Evolutionary conservation across 306 rosid species (phyloP).

Genomic region (Cercis canadensis): DNA sequence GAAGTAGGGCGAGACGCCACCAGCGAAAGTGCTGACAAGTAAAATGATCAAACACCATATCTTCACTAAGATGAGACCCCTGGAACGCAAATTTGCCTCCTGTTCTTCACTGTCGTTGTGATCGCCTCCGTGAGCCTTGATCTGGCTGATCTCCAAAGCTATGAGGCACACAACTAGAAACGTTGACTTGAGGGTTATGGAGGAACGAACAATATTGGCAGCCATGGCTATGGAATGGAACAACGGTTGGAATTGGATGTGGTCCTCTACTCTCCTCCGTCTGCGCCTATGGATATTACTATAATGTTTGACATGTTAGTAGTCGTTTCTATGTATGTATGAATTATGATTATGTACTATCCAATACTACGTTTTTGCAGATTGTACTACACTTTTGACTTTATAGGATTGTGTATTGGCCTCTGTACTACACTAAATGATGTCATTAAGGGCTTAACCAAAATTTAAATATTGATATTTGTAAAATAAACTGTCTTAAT

Average conservation of each 20-base stretch:
- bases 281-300: no score
- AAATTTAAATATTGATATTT: background rate
- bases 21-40: constrained; percentile 57
- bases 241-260: no score
- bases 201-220: constrained; percentile 13
- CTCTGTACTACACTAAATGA: constrained; percentile 2
- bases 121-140: constrained; percentile 51
- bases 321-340: no score
- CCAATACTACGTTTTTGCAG: background rate
- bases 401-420: background rate
- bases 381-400: constrained; percentile 23
- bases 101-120: background rate
- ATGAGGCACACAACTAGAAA: constrained; percentile 39
- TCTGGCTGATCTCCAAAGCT: constrained; percentile 28
- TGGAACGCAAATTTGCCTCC: constrained; percentile 39
- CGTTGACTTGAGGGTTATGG: constrained; percentile 56
- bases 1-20: constrained; percentile 75
- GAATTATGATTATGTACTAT: background rate
- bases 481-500: background rate
- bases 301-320: no score
- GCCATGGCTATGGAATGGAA: constrained; percentile 35
- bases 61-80: constrained; percentile 59
- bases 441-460: background rate
- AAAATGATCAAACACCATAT: constrained; percentile 76
- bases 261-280: no score